Percentiles rank a stretch among this genome's conserved stretches.
These are phyloP conservation scores for Entomortierella chlamydospora DNA, from an alignment of 192 early-diverging fungal species.

Conservation along the genomic window DNA sequence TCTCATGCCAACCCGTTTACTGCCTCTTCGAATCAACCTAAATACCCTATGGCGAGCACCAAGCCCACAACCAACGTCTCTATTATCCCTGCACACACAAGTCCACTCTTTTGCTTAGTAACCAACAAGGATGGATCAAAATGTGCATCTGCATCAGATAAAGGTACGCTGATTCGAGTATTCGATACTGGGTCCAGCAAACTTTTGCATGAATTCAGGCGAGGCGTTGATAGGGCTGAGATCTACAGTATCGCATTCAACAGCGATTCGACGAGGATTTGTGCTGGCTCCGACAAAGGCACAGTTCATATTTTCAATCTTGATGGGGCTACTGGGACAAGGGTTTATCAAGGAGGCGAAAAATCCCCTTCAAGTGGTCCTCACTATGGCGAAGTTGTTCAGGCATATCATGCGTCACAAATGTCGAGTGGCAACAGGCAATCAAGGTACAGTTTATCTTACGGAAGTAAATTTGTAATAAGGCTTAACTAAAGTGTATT, in stretches of 20 bases:
- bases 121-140: conserved; percentile 81
- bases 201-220: conserved; percentile 85
- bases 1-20: conserved; percentile 55
- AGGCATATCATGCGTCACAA: conserved; percentile 19
- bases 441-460: conserved; percentile 35
- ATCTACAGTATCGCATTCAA: conserved; percentile 94
- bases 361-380: conserved; percentile 55
- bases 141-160: conserved; percentile 88
- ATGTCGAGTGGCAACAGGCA: conserved; percentile 62
- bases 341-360: conserved; percentile 53
- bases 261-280: conserved; percentile 77
- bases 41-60: conserved; percentile 52
- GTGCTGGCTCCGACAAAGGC: conserved; percentile 91
- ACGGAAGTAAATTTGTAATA: too few species aligned
- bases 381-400: conserved; percentile 65
- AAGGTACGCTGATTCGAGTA: conserved; percentile 92
- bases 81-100: conserved; percentile 87
- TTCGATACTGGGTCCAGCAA: conserved; percentile 81
- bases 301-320: conserved; percentile 96
- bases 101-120: conserved; percentile 80
- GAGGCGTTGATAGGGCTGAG: conserved; percentile 89
- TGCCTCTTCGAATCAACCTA: conserved; percentile 21
- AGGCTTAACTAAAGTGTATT: too few species aligned
- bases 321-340: conserved; percentile 60
- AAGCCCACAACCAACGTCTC: conserved; percentile 69